Percentiles rank a stretch among this genome's conserved stretches.
Conservation (phyloP, 192 early-diverging fungal species). For the Gryganskiella cystojenkinii region DNA sequence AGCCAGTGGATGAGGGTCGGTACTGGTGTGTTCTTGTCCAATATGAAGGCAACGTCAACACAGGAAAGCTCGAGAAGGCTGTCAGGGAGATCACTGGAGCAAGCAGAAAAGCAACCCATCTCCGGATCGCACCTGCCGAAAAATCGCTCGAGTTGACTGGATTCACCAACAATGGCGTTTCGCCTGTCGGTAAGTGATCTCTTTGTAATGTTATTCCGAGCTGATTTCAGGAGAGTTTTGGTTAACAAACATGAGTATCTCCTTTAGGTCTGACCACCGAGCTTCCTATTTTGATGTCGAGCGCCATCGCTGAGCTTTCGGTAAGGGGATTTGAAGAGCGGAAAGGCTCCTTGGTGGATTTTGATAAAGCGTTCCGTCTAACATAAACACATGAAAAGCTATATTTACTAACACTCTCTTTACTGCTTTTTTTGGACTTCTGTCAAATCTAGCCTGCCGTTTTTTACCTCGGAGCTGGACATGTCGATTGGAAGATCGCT, state of each 20-base stretch:
- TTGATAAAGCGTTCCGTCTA: no score
- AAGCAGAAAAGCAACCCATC: constrained; percentile 83
- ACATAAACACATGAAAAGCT: background rate
- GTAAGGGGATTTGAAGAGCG: constrained; percentile 14
- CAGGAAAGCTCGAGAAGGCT: constrained; percentile 50
- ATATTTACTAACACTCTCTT: constrained; percentile 1
- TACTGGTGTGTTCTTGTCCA: constrained; percentile 54
- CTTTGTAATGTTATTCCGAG: background rate
- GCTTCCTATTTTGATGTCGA: constrained; percentile 34
- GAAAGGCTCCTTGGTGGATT: background rate
- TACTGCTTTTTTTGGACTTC: background rate
- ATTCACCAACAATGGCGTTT: constrained; percentile 74
- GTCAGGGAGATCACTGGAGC: constrained; percentile 45
- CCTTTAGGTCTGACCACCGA: constrained; percentile 34
- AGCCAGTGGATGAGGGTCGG: constrained; percentile 46
- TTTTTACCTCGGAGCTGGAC: constrained; percentile 83
- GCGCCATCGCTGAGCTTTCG: constrained; percentile 26
- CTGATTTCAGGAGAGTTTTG: background rate
- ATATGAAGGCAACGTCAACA: constrained; percentile 48
- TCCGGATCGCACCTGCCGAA: constrained; percentile 75
- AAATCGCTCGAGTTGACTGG: constrained; percentile 79
- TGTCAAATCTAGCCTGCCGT: constrained; percentile 65
- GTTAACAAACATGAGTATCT: background rate
- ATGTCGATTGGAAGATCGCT: constrained; percentile 88
- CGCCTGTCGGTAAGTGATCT: constrained; percentile 69